Evolutionary conservation across 208 protist genomes (phyloP).

Genomic region (Crithidia sp.): DNA sequence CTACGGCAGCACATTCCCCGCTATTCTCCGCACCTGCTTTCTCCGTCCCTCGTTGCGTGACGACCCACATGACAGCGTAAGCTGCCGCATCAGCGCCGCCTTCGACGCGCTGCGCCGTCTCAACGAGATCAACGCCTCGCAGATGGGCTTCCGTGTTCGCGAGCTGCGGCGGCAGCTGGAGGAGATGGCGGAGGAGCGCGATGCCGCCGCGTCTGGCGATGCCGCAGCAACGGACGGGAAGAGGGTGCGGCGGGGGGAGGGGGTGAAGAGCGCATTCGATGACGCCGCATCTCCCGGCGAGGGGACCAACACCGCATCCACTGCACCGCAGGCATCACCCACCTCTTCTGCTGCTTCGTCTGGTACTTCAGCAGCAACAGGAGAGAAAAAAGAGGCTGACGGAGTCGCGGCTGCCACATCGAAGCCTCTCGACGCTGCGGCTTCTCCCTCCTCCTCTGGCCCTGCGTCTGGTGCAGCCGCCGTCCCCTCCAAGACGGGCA

Average conservation of each 20-base stretch:
- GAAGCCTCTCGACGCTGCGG: not conserved
- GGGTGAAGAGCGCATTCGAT: too few relatives aligned
- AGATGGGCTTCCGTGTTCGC: slow-evolving; percentile 26
- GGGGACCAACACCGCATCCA: too few relatives aligned
- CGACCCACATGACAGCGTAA: slow-evolving; percentile 42
- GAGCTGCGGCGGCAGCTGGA: slow-evolving; percentile 31
- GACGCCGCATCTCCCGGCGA: too few relatives aligned
- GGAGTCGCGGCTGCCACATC: not conserved
- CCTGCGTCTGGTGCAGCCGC: too few relatives aligned
- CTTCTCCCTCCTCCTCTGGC: not conserved
- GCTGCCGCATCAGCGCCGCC: slow-evolving; percentile 49
- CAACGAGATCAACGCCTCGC: slow-evolving; percentile 43
- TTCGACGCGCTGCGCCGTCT: slow-evolving; percentile 72
- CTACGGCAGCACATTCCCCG: slow-evolving; percentile 51
- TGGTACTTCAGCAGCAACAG: not conserved
- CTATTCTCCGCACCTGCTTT: slow-evolving; percentile 67
- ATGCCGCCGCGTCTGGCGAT: not conserved
- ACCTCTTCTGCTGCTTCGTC: not conserved
- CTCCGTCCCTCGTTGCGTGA: slow-evolving; percentile 51
- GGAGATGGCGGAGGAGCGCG: slow-evolving; percentile 6
- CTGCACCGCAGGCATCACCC: not conserved
- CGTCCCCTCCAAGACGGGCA: slow-evolving; percentile 5
- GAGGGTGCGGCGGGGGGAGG: not conserved
- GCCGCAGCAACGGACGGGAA: not conserved
- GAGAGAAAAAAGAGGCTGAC: not conserved